Base-by-base conservation (phyloP, 345 rosid species). In the Linum usitatissimum region DNA sequence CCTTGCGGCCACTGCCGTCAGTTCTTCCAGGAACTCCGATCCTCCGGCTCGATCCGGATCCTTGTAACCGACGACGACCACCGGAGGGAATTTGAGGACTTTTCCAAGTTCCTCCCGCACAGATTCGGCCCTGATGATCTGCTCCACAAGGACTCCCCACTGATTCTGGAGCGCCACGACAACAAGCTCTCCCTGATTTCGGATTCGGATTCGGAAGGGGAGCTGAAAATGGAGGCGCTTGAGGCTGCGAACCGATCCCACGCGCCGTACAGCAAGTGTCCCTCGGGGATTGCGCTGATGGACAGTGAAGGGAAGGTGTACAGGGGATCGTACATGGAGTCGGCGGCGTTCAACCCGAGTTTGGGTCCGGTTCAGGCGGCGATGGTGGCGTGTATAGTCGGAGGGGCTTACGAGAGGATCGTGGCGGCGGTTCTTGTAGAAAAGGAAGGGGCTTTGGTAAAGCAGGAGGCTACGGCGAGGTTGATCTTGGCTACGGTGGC, bases 1-100 rank as follows among this genome's bases (percentile, higher is more conserved):
- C 99, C 99, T 0, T 93, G 99, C 34, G 99, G 99, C 62, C 99
- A 93, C 85, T 93, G 99, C 86, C 99, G 99, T 60, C 99, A 93
- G 30, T 93, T 93, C 76, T 59, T 86, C 6, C 99, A 86, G 58
- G 99, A 93, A 74, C 70, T 93, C 75, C 96, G 96, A 28, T 60
- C 71, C 64, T 88, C 92, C 7, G 58, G 86, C 4, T 83, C 80
- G 18, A 71, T 93, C 60, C 72, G 67, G 62, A 68, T 93, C 78
- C 72, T 72, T 54, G 72, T 90, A 64, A 75, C 83, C 57, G 78
- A 72, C 62, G 53, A 68, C 3, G 56, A 38, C 20, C 10, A 15
- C 12, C 30, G 14, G n/a, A 30, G 53, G 5, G 59, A 64, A 3
- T 89, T 79, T 75, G 51, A 53, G 53, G 70, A 77, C 0, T 66